Base-by-base conservation (phyloP, 805 yeast genomes). In the Pichia ethanolica region DNA sequence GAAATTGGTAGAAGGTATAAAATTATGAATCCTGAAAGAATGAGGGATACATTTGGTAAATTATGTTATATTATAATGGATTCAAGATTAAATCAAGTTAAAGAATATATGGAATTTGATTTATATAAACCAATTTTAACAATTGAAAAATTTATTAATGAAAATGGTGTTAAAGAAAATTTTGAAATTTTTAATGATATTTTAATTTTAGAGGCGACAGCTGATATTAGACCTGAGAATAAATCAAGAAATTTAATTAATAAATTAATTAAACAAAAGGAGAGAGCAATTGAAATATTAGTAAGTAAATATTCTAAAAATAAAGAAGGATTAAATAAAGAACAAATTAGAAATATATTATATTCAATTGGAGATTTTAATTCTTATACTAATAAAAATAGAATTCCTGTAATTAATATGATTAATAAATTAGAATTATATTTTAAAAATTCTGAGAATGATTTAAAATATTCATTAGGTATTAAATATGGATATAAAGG, bases 61-160 rank as follows among this genome's bases (percentile, higher is more conserved):
- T 68, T 86, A 50, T 82, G 86, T 68, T 86, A 86, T 64, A 86
- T 86, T 86, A 81, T 85, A 36, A 86, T 86, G 93, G 95, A 86
- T 64, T 86, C 93, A 3, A 69, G 86, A 43, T 65, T 83, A 32
- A 85, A 89, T 0, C 89, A 85, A 56, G 77, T 86, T 51, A 77
- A 75, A 55, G 79, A 76, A 13, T 81, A 80, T 46, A 76, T 86
- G 82, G 91, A 82, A 53, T 86, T 86, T 63, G 88, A 86, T 63
- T 67, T 86, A 2, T 83, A 81, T 66, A 81, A 77, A 59, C 91
- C 93, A 0, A 75, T 86, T 47, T 72, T 75, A 51, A 86, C 91
- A 0, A 84, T 86, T 1, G 65, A 67, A 14, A 39, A 41, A n/a
- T 51, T 38, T 37, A 38, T 51, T 8, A 35, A 13, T 37, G 49